Evolutionary conservation across 768 basidiomycete species (phyloP).

Genomic region (Amanita inopinata): DNA sequence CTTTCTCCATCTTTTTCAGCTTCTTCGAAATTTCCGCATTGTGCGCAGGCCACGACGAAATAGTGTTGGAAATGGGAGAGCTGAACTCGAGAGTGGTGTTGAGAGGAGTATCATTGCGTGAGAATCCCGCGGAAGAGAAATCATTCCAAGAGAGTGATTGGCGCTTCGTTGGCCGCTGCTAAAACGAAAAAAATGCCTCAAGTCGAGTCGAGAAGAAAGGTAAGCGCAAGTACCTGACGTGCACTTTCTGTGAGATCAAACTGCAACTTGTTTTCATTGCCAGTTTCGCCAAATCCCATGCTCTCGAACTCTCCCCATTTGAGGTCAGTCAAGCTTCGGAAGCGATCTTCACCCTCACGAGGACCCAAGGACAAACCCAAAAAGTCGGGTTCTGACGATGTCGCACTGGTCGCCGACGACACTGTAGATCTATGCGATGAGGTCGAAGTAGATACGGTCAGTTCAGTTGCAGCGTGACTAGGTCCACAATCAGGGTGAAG

Average conservation of each 20-base stretch:
- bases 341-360: slow-evolving; percentile 53
- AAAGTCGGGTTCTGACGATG: slow-evolving; percentile 24
- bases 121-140: slow-evolving; percentile 78
- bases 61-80: slow-evolving; percentile 32
- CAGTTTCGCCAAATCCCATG: slow-evolving; percentile 61
- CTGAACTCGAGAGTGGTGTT: slow-evolving; percentile 78
- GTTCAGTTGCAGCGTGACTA: slow-evolving; percentile 17
- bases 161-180: slow-evolving; percentile 67
- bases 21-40: slow-evolving; percentile 66
- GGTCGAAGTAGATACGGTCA: slow-evolving; percentile 27
- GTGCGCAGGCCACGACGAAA: slow-evolving; percentile 67
- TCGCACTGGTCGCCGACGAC: slow-evolving; percentile 18
- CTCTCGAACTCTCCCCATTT: slow-evolving; percentile 91
- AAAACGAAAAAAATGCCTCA: slow-evolving; percentile 6
- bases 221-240: slow-evolving; percentile 32
- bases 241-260: slow-evolving; percentile 93
- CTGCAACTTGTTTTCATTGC: slow-evolving; percentile 64
- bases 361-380: slow-evolving; percentile 24
- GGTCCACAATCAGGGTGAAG: slow-evolving; percentile 46
- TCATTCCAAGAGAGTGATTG: slow-evolving; percentile 86
- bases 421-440: slow-evolving; percentile 32
- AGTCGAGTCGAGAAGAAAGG: slow-evolving; percentile 6
- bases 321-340: slow-evolving; percentile 73
- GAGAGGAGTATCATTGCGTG: slow-evolving; percentile 67
- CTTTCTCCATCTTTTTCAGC: slow-evolving; percentile 76